Evolutionary conservation across 495 filamentous ascomycete species (phyloP).

Genomic region (Neurospora pannonica): DNA sequence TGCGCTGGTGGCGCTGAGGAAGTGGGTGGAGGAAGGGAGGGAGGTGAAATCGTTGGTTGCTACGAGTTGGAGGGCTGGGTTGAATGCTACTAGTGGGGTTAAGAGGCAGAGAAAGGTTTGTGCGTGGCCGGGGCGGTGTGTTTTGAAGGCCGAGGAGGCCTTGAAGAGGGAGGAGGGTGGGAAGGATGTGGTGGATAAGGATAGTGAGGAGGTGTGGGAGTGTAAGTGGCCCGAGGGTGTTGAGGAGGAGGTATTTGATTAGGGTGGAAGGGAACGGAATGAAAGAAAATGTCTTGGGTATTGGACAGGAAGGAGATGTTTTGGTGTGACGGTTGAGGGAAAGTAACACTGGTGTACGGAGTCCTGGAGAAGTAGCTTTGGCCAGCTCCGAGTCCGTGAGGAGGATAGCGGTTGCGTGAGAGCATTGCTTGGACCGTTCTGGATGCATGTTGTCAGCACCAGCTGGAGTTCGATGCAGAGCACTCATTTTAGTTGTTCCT

Average conservation of each 20-base stretch:
- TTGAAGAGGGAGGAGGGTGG: background rate
- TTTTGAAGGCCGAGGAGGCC: conserved; percentile 4
- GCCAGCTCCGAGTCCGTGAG: background rate
- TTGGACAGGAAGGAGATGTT: background rate
- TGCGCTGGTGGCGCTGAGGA: conserved; percentile 38
- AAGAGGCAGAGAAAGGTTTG: conserved; percentile 36
- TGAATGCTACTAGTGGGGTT: conserved; percentile 24
- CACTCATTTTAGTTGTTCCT: background rate
- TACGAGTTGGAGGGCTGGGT: conserved; percentile 31
- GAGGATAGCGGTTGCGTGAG: background rate
- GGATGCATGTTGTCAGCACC: background rate
- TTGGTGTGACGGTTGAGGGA: background rate
- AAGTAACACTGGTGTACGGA: background rate
- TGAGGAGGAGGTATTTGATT: background rate
- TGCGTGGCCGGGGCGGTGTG: conserved; percentile 30
- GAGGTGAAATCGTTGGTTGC: conserved; percentile 33
- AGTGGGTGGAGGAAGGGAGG: conserved; percentile 42
- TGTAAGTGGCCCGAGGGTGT: background rate
- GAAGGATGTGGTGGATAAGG: background rate
- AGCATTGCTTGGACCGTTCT: background rate
- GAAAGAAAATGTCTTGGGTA: background rate
- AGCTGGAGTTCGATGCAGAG: background rate
- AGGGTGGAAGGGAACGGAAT: background rate
- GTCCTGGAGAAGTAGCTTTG: background rate
- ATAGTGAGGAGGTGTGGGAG: background rate